These are phyloP conservation scores for Umbelopsis sp. DNA, from an alignment of 192 early-diverging fungal genomes.

Conservation along the genomic window DNA sequence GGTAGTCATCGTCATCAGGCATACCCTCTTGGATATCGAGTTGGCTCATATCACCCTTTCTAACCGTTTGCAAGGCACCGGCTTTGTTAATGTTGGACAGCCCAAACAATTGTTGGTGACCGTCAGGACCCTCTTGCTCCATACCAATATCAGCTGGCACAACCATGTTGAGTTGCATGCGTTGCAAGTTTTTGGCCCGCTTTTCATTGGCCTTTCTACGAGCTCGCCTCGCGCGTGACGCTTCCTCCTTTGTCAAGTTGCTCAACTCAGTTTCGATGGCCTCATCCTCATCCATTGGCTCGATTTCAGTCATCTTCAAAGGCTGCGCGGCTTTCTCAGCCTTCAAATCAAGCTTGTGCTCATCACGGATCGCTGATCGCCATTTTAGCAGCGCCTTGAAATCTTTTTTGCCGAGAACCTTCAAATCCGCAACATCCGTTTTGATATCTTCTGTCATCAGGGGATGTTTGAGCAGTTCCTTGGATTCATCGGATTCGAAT, in stretches of 20 bases:
- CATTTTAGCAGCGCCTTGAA: conserved; percentile 91
- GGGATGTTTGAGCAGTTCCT: conserved; percentile 53
- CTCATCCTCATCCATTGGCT: conserved; percentile 60
- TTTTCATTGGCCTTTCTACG: conserved; percentile 72
- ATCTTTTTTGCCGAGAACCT: conserved; percentile 91
- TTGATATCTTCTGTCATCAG: conserved; percentile 84
- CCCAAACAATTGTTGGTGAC: conserved; percentile 62
- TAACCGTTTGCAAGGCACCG: conserved; percentile 49
- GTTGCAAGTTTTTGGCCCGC: conserved; percentile 66
- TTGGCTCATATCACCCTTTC: conserved; percentile 53
- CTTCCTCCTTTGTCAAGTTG: conserved; percentile 50
- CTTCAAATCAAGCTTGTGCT: conserved; percentile 56
- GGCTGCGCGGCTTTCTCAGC: conserved; percentile 48
- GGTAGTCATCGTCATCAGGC: conserved; percentile 50
- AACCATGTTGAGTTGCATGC: conserved; percentile 83
- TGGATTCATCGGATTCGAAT: conserved; percentile 75
- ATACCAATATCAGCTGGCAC: conserved; percentile 75
- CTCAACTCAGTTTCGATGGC: conserved; percentile 55
- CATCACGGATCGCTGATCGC: conserved; percentile 74
- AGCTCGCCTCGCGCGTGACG: conserved; percentile 50
- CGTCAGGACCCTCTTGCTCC: conserved; percentile 60
- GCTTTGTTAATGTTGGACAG: conserved; percentile 53
- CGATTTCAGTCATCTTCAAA: conserved; percentile 40
- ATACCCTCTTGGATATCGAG: conserved; percentile 31
- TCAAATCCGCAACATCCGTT: conserved; percentile 82